Evolutionary conservation across 2,329 filamentous ascomycete genomes (phyloP), one percentile per base, ranked within the genome.

Genomic region (Pestalotiopsis sp.): DNA sequence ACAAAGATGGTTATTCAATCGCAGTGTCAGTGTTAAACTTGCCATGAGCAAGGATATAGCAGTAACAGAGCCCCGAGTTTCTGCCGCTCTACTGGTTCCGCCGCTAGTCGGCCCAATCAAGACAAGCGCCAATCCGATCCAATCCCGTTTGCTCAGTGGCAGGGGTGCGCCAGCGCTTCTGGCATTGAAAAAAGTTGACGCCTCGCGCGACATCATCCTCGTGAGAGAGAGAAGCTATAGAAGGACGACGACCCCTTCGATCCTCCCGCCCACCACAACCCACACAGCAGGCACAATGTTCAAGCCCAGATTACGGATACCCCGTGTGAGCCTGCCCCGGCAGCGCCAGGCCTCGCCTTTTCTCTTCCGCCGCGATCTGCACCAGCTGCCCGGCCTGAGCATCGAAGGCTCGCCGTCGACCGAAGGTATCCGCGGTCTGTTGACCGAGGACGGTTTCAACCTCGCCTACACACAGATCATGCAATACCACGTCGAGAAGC

Each of bases 381-480:
- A 89, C 75, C 70, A 78, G 57, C 76, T 88, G 27, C 85, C 86
- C n/a, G 64, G 74, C 49, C 80, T 88, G 71, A n/a, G 17, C 36
- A 61, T 61, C 20, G 25, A 13, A 2, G 75, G 74, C 41, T 82
- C 87, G 67, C 81, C 81, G 78, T 79, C 64, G 72, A 71, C 27
- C 61, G 69, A 85, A 59, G 87, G 85, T 69, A 85, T 97, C 5
- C 87, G 89, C n/a, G 88, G 89, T 14, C 85, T 98, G 70, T 85
- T 97, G 77, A 90, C 90, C 38, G 79, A 86, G 2, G 84, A 87
- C 64, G 93, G 88, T 67, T 97, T 93, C 81, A 82, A 91, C 67
- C 87, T 93, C 67, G 91, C 94, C 64, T 99, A 94, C 91, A 91
- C 87, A 41, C 85, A 94, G 76, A 97, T 98, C 83, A 94, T 97